Evolutionary conservation across 2,329 filamentous ascomycete genomes (phyloP), one percentile per base, ranked within the genome.

Genomic region (Hymenoscyphus infarciens): DNA sequence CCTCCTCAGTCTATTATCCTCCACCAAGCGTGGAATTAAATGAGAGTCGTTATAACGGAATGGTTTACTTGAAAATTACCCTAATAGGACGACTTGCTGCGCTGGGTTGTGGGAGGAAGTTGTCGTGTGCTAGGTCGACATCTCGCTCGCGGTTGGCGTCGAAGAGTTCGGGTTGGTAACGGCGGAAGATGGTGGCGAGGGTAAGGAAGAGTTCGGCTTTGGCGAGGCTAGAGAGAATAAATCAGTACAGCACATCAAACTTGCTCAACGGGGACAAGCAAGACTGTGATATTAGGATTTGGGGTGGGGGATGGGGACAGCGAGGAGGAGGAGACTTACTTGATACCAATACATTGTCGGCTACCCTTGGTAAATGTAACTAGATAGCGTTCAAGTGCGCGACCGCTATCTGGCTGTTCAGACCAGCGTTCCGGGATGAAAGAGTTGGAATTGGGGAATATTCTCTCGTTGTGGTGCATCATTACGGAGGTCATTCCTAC

Each of bases 401-500:
- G 56, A 8, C 56, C 62, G 13, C 59, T 53, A n/a, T 16, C 70
- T 64, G 62, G 72, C 72, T 5, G 69, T 72, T 63, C 59, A 1
- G 61, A 71, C 77, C 77, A 81, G 5, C 79, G 70, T 60, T 78
- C 75, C 0, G 77, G 77, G 2, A 72, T 58, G 31, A 69, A 72
- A n/a, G 61, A n/a, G 59, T 69, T 45, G 10, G 68, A 62, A 35
- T 76, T 69, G 1, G 61, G 49, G 59, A 70, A 75, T 61, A 76
- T 74, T 7, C 66, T 64, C 33, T 68, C n/a, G 1, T 74, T 74
- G 62, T 74, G 75, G 56, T 75, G 70, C 27, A 66, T 65, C 5
- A 65, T 59, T 42, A 67, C 45, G 1, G 67, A 65, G 15, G 66
- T 68, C 66, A 68, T 70, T 8, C 63, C 61, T 16, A 69, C 64